Base-by-base conservation (phyloP, 129 eudicot genomes). In the Pseudognaphalium luteoalbum region DNA sequence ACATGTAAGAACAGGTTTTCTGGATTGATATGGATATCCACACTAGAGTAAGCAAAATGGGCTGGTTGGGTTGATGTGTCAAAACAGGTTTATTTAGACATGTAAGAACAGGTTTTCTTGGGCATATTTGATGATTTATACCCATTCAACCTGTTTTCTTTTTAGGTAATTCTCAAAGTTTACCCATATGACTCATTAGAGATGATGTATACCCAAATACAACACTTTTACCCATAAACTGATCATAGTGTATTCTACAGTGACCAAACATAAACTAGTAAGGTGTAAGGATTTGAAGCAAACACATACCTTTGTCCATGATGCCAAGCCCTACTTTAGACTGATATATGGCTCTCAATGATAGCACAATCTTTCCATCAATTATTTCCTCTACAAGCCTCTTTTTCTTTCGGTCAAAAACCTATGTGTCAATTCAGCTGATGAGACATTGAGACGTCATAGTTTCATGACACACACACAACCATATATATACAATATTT, bases 341-440 rank as follows among this genome's bases (percentile, higher is more conserved):
- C 75, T 94, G 98, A 83, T 94, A 94, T 54, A 94, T 80, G 62
- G 98, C 93, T 84, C 98, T 88, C 96, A 94, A 88, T 42, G 98
- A 87, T 80, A 94, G 74, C 19, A 94, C 87, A 42, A 94, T 94
- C 85, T 94, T 94, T 76, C 88, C 81, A 81, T 91, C 91, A 59
- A 94, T 91, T 78, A 87, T 82, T 87, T 94, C 98, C 86, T 94
- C 98, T 71, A 94, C 97, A 21, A 94, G 87, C 86, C 96, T 88
- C 83, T 83, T 88, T 66, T 86, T 88, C 68, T 75, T 82, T 77
- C 96, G 79, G 75, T 94, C 98, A 83, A 83, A 94, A 72, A 94
- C 98, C 98, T 94, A 84, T 35, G 8, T 59, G 57, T 21, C 79
- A 83, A 82, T 68, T 44, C 52, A 70, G 39, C 63, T 22, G 35